Evolutionary conservation across 768 basidiomycete species (phyloP).

Genomic region (Tephrocybe sp.): DNA sequence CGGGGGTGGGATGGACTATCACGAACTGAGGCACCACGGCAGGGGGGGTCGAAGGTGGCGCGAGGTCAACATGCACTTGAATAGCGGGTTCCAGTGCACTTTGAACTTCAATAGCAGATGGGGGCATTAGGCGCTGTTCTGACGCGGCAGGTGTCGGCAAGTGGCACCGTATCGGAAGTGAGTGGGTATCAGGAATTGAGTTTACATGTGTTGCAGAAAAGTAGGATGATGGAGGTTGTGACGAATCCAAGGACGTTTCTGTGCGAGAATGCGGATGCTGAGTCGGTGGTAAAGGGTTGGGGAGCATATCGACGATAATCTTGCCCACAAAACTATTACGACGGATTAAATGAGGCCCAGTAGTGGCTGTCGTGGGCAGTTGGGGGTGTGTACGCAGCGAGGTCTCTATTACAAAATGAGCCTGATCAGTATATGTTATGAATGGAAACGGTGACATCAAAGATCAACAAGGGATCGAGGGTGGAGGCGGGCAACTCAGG

Average conservation of each 20-base stretch:
- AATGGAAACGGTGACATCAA: constrained; percentile 3
- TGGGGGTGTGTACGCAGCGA: not conserved
- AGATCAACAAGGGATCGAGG: constrained; percentile 1
- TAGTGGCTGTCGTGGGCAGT: not conserved
- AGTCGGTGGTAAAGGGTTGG: constrained; percentile 31
- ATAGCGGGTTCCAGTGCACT: not conserved
- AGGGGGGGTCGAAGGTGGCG: constrained; percentile 3
- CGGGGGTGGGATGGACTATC: constrained; percentile 75
- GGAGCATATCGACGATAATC: constrained; percentile 62
- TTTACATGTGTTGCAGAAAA: not conserved
- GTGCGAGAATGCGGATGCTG: constrained; percentile 15
- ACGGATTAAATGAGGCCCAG: not conserved
- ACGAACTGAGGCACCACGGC: constrained; percentile 53
- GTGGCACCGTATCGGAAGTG: constrained; percentile 7
- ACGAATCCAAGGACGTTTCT: constrained; percentile 7
- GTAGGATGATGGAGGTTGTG: not conserved
- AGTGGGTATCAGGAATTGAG: not conserved
- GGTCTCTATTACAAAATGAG: not conserved
- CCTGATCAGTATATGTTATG: constrained; percentile 6
- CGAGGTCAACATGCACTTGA: constrained; percentile 5
- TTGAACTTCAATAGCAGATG: not conserved
- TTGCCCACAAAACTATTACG: constrained; percentile 20
- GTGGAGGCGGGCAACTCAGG: constrained; percentile 3
- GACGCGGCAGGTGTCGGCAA: constrained; percentile 13
- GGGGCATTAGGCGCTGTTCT: constrained; percentile 13